These are phyloP conservation scores for Botrytis tulipae DNA, from an alignment of 2,329 filamentous ascomycete genomes.

Conservation along the genomic window DNA sequence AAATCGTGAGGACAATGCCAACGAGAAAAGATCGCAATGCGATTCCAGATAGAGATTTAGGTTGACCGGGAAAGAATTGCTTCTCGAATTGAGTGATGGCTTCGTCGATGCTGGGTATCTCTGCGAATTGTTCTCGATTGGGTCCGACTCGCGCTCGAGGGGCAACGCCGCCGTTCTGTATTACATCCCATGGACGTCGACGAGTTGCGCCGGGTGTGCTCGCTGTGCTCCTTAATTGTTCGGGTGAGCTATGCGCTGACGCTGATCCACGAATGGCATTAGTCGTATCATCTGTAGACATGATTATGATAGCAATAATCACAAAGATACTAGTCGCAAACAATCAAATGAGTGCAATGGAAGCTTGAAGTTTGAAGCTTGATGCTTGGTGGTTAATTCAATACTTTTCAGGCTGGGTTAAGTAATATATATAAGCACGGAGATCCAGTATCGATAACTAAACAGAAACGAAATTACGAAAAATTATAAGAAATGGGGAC, in stretches of 20 bases:
- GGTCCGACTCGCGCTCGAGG: slow-evolving; percentile 3
- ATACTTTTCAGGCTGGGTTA: neutral
- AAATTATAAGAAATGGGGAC: slow-evolving; percentile 7
- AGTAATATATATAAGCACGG: slow-evolving; percentile 3
- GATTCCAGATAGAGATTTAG: slow-evolving; percentile 41
- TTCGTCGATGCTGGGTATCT: slow-evolving; percentile 26
- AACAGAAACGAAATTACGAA: slow-evolving; percentile 2
- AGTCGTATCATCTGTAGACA: slow-evolving; percentile 1
- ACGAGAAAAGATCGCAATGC: slow-evolving; percentile 40
- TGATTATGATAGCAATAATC: neutral
- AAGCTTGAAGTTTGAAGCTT: neutral
- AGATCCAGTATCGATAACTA: neutral
- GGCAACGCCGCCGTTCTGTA: slow-evolving; percentile 24
- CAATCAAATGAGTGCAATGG: neutral
- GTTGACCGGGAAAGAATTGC: slow-evolving; percentile 33
- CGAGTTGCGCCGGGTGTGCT: slow-evolving; percentile 1
- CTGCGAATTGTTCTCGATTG: slow-evolving; percentile 9
- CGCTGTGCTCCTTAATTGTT: neutral
- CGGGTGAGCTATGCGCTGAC: neutral
- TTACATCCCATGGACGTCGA: slow-evolving; percentile 19
- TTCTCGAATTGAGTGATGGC: slow-evolving; percentile 33
- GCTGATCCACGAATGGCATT: slow-evolving; percentile 8
- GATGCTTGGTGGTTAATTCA: slow-evolving; percentile 2
- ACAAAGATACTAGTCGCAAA: neutral
- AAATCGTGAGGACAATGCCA: slow-evolving; percentile 32